Percentiles rank a stretch among this genome's conserved stretches.
Conservation (phyloP, 768 basidiomycete species). For the Neoboletus brunneissimus region DNA sequence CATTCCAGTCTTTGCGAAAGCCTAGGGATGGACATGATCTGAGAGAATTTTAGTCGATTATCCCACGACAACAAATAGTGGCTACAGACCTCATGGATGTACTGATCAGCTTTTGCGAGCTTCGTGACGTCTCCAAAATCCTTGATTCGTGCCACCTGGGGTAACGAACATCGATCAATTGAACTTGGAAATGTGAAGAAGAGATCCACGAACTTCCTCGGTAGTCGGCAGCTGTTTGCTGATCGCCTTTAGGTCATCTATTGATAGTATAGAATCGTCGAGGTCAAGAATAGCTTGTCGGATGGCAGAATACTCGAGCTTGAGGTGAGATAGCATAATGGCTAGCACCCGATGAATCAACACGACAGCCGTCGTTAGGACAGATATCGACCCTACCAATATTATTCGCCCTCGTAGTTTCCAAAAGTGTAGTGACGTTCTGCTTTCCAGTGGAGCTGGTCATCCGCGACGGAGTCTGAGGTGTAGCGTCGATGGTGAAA, state of each 20-base stretch:
- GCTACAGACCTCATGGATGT: slow-evolving; percentile 65
- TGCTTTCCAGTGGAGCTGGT: slow-evolving; percentile 49
- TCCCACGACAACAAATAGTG: background rate
- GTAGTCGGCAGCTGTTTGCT: slow-evolving; percentile 72
- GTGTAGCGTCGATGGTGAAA: slow-evolving; percentile 57
- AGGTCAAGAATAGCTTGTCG: slow-evolving; percentile 68
- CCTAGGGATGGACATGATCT: slow-evolving; percentile 80
- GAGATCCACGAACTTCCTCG: slow-evolving; percentile 60
- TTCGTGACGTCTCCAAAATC: slow-evolving; percentile 70
- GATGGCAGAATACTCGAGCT: slow-evolving; percentile 61
- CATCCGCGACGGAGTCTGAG: slow-evolving; percentile 41
- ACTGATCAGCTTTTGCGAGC: slow-evolving; percentile 81
- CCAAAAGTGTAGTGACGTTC: slow-evolving; percentile 67
- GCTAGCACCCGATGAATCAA: slow-evolving; percentile 39
- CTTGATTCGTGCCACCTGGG: slow-evolving; percentile 59
- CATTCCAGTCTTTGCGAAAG: slow-evolving; percentile 70
- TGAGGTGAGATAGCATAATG: slow-evolving; percentile 82
- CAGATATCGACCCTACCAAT: slow-evolving; percentile 49
- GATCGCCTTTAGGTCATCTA: slow-evolving; percentile 78
- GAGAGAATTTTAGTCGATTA: slow-evolving; percentile 3
- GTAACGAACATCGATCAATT: background rate
- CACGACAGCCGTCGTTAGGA: background rate
- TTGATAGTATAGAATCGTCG: slow-evolving; percentile 61
- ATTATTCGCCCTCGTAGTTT: slow-evolving; percentile 82
- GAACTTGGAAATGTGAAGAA: background rate